Base-by-base conservation (phyloP, 305 asterid species). In the Fraxinus latifolia region DNA sequence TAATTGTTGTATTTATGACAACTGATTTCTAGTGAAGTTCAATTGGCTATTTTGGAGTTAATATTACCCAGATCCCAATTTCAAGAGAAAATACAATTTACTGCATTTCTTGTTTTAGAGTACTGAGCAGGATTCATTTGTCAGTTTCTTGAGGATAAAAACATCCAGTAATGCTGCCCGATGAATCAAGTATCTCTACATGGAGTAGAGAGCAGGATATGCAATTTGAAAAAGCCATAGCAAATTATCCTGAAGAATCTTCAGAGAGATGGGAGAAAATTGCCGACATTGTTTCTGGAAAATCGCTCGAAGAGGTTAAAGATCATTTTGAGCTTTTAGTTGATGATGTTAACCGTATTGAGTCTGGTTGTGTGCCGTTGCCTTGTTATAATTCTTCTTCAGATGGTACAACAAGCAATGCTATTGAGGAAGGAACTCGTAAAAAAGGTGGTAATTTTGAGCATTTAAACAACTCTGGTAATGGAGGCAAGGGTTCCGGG, bases 121-220 rank as follows among this genome's bases (percentile, higher is more conserved):
- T 50, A 27, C 36, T 31, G 31, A 83, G 80, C 70, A 21, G 79
- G 42, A 33, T 19, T 60, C 47, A 33, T 14, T 75, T 77, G 7
- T 31, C 11, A 5, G 74, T 53, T 23, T 36, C 2, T 67, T 4
- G 37, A 67, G 74, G 36, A 25, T 79, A 76, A 53, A 47, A 36
- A 75, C 25, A 44, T 37, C 36, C 47, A 76, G 37, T 77, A 80
- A 92, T 93, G 98, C 89, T 88, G 85, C 90, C 84, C 8, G 91
- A 90, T 36, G 96, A 91, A 84, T 88, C 94, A 27, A 89, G 90
- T 83, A 85, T 87, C 86, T 89, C 93, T 37, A 77, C 55, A 21
- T 95, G 98, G 99, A 92, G 90, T 82, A 92, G 97, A 88, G 97
- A 94, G 88, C 91, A 94, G 84, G 99, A 95, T 82, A 86, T 85